Base-by-base conservation (phyloP, 208 protist species). In the Trypanosoma scelopori region DNA sequence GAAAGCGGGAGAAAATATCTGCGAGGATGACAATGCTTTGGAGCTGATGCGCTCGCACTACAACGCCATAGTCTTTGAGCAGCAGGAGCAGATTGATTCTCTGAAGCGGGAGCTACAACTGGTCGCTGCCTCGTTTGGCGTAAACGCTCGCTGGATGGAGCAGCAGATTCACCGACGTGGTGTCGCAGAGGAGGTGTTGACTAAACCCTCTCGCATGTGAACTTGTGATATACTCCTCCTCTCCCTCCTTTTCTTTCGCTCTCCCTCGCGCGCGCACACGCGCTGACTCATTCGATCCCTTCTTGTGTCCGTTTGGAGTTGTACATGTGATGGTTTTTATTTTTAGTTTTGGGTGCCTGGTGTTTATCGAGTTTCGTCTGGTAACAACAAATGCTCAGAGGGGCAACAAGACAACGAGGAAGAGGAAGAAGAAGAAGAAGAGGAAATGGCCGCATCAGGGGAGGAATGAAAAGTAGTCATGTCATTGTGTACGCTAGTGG, bases 41-140 rank as follows among this genome's bases (percentile, higher is more conserved):
- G 25, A 46, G 30, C 0, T 13, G 18, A 53, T 65, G 37, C 35
- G 48, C 15, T 35, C 3, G 13, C 32, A 56, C 12, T 65, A 65
- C 48, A 65, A 56, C 32, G 25, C 30, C 9, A 35, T 39, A 1
- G 7, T 69, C 37, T 4, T 62, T 0, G 1, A 60, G 41, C 64
- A 69, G 15, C 64, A 69, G n/a, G 51, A 60, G 30, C 18, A 69
- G 20, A 69, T 69, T 55, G 32, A 60, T 47, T 12, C 18, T n/a
- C 16, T 65, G 48, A 53, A 42, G 4, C 32, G 20, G 18, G 49
- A 65, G 15, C 25, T 65, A 23, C 49, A 48, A 20, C 22, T 18
- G 28, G 48, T 25, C 46, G 60, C 49, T 13, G 46, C 47, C 9
- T 43, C 30, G 2, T 65, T 65, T 56, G 60, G 60, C 30, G 42